phyloP scores from a whole-genome alignment of 2,329 filamentous ascomycete species.

The Fusarium nelsonii region DNA sequence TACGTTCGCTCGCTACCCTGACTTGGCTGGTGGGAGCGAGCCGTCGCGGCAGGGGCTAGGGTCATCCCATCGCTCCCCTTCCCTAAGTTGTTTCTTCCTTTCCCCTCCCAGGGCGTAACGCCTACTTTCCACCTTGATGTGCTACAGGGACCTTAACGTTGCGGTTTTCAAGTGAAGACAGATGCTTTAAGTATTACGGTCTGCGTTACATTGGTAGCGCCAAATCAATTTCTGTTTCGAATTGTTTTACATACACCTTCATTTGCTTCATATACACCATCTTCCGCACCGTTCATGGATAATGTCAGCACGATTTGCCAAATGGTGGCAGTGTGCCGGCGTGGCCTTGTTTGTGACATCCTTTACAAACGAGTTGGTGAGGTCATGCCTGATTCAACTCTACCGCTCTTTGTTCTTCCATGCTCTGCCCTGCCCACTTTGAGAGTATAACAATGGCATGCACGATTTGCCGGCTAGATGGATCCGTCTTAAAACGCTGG shows the following conservation, averaged over 20 bases:
- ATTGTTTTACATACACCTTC: background rate
- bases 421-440: background rate
- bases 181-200: background rate
- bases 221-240: conserved; percentile 15
- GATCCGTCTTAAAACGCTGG: background rate
- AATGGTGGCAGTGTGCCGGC: conserved; percentile 10
- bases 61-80: conserved; percentile 27
- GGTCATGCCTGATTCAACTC: conserved; percentile 29
- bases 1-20: conserved; percentile 24
- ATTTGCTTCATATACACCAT: background rate
- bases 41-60: conserved; percentile 38
- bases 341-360: conserved; percentile 28
- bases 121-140: conserved; percentile 34
- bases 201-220: conserved; percentile 17
- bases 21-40: conserved; percentile 30
- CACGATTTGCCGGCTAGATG: conserved; percentile 25
- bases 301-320: conserved; percentile 11
- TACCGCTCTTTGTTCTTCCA: conserved; percentile 14
- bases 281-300: background rate
- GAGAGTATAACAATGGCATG: conserved; percentile 13
- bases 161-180: conserved; percentile 18
- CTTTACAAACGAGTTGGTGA: conserved; percentile 28
- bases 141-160: conserved; percentile 35
- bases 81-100: conserved; percentile 5
- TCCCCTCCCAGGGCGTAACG: conserved; percentile 19